Evolutionary conservation across 192 early-diverging fungal genomes (phyloP).

Genomic region (Rhizophagus prolifer): DNA sequence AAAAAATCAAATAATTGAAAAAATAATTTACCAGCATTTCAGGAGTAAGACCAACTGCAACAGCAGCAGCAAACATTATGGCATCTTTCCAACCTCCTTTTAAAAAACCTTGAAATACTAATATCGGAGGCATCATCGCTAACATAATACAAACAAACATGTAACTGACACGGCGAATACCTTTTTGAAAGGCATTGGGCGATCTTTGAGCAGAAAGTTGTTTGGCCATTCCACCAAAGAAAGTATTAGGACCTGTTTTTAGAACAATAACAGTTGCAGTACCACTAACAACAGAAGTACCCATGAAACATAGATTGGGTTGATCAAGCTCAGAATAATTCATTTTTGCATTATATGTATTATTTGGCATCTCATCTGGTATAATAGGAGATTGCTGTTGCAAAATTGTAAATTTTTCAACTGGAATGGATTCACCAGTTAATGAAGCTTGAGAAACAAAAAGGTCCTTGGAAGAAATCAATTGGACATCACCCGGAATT

Average conservation of each 20-base stretch:
- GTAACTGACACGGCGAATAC: conserved; percentile 47
- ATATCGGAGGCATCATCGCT: conserved; percentile 47
- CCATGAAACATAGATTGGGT: conserved; percentile 43
- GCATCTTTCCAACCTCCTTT: conserved; percentile 40
- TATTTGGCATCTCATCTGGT: neutral
- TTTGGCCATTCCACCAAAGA: conserved; percentile 46
- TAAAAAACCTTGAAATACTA: conserved; percentile 45
- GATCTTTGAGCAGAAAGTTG: conserved; percentile 32
- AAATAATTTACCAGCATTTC: conserved; percentile 46
- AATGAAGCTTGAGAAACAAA: conserved; percentile 48
- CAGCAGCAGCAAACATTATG: conserved; percentile 46
- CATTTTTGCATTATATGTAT: conserved; percentile 1
- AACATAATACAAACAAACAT: conserved; percentile 46
- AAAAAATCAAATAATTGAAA: neutral
- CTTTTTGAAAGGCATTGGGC: conserved; percentile 46
- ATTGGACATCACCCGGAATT: conserved; percentile 42
- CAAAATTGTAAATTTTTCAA: conserved; percentile 41
- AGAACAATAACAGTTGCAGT: conserved; percentile 50
- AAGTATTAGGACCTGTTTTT: conserved; percentile 45
- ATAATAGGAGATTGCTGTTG: conserved; percentile 26
- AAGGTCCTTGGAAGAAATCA: conserved; percentile 48
- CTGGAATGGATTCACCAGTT: conserved; percentile 50
- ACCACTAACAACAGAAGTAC: conserved; percentile 48
- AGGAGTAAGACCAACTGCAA: conserved; percentile 52
- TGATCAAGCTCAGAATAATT: conserved; percentile 34